Evolutionary conservation across 305 asterid species (phyloP).

Genomic region (Fraxinus floribunda): DNA sequence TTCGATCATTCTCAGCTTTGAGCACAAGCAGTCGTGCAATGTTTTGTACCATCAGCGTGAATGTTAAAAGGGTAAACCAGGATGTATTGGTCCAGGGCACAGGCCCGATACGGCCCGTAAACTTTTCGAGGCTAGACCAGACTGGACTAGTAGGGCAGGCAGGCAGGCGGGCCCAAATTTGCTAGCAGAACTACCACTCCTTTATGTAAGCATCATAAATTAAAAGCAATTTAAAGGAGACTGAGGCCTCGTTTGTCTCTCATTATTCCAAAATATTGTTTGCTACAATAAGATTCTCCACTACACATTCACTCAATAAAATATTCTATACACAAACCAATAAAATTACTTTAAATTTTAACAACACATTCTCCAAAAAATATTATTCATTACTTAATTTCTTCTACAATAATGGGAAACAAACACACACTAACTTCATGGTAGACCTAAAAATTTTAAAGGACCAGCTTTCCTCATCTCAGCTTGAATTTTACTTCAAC

Average conservation of each 20-base stretch:
- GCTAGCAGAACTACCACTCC: background rate
- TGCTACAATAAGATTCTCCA: too few relatives aligned
- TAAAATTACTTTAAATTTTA: too few relatives aligned
- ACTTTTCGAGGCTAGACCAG: background rate
- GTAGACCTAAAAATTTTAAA: background rate
- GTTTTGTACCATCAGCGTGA: background rate
- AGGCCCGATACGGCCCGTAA: background rate
- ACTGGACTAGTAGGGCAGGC: background rate
- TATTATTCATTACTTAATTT: too few relatives aligned
- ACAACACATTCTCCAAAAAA: too few relatives aligned
- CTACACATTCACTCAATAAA: too few relatives aligned
- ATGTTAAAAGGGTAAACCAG: background rate
- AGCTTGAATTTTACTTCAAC: background rate
- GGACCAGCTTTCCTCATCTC: background rate
- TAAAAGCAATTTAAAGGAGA: background rate
- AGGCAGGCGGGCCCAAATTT: background rate
- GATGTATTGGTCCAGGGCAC: background rate
- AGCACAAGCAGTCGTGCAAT: background rate
- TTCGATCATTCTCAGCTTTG: background rate
- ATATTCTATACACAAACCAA: too few relatives aligned
- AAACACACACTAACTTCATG: background rate
- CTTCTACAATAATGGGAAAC: too few relatives aligned
- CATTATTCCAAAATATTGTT: too few relatives aligned
- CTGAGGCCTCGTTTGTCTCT: background rate
- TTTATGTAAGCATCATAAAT: background rate